Evolutionary conservation across 2,329 filamentous ascomycete species (phyloP).

Genomic region (Colletotrichum sp.): DNA sequence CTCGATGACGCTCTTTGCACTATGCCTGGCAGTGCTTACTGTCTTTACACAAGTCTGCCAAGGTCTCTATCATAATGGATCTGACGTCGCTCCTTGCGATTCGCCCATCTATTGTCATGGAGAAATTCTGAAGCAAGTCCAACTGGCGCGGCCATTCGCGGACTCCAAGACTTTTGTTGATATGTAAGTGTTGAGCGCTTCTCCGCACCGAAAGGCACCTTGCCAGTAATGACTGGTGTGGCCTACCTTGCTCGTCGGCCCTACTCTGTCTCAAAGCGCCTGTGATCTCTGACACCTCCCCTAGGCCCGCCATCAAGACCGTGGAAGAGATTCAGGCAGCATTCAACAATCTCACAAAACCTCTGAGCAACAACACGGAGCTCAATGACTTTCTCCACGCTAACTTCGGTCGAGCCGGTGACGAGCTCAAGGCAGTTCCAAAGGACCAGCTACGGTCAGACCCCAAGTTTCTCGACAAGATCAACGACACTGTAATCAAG

Average conservation of each 20-base stretch:
- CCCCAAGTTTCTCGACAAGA: conserved; percentile 59
- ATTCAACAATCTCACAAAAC: conserved; percentile 62
- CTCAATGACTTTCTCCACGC: conserved; percentile 65
- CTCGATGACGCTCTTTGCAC: not conserved
- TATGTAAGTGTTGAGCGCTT: conserved; percentile 49
- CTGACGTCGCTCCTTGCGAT: conserved; percentile 66
- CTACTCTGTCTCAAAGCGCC: not conserved
- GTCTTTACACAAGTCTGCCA: conserved; percentile 27
- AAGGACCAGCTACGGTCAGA: conserved; percentile 56
- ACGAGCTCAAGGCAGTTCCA: conserved; percentile 62
- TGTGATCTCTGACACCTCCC: conserved; percentile 12
- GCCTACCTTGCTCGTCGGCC: not conserved
- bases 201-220: not conserved
- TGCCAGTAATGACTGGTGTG: not conserved
- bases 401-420: conserved; percentile 68
- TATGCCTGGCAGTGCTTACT: conserved; percentile 7
- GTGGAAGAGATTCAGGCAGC: conserved; percentile 65
- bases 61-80: conserved; percentile 64
- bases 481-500: conserved; percentile 61
- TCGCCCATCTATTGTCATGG: conserved; percentile 72
- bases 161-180: conserved; percentile 77
- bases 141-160: conserved; percentile 66
- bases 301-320: conserved; percentile 62
- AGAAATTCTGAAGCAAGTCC: conserved; percentile 64
- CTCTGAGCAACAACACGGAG: conserved; percentile 66